Percentiles rank a stretch among this genome's conserved stretches.
phyloP scores from a whole-genome alignment of 2,329 filamentous ascomycete genomes.

The Monascus ruber region DNA sequence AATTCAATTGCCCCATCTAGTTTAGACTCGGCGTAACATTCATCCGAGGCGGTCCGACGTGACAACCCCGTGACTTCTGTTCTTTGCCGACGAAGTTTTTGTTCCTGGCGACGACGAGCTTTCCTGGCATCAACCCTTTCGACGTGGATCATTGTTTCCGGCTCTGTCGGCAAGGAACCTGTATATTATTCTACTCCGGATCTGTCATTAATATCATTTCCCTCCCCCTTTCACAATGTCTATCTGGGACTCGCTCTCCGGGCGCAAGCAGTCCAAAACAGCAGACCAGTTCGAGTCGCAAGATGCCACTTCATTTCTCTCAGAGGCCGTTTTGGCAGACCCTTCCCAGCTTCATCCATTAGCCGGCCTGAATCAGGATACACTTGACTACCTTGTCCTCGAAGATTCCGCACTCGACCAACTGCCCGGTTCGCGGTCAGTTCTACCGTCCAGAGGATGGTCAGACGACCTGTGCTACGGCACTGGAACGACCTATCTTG shows the following conservation, averaged over 20 bases:
- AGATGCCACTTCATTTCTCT: constrained; percentile 80
- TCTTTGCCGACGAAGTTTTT: constrained; percentile 25
- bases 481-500: constrained; percentile 84
- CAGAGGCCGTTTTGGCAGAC: constrained; percentile 65
- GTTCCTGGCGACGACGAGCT: constrained; percentile 1
- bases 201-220: constrained; percentile 2
- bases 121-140: too few relatives aligned
- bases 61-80: too few relatives aligned
- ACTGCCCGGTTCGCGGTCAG: constrained; percentile 72
- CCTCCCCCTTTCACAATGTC: constrained; percentile 32
- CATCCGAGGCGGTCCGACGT: too few relatives aligned
- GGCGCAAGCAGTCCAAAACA: constrained; percentile 48
- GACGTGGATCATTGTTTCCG: too few relatives aligned
- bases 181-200: too few relatives aligned
- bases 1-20: too few relatives aligned
- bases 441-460: constrained; percentile 90
- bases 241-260: constrained; percentile 51
- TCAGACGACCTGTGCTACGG: constrained; percentile 98
- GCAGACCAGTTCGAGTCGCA: constrained; percentile 41
- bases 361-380: constrained; percentile 82
- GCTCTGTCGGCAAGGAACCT: too few relatives aligned
- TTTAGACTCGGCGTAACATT: too few relatives aligned
- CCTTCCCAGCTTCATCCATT: constrained; percentile 84
- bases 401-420: constrained; percentile 85
- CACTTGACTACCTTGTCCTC: constrained; percentile 86